Percentiles rank a stretch among this genome's conserved stretches.
Conservation (phyloP, 139 green algal species). For the Asterochloris erici region DNA sequence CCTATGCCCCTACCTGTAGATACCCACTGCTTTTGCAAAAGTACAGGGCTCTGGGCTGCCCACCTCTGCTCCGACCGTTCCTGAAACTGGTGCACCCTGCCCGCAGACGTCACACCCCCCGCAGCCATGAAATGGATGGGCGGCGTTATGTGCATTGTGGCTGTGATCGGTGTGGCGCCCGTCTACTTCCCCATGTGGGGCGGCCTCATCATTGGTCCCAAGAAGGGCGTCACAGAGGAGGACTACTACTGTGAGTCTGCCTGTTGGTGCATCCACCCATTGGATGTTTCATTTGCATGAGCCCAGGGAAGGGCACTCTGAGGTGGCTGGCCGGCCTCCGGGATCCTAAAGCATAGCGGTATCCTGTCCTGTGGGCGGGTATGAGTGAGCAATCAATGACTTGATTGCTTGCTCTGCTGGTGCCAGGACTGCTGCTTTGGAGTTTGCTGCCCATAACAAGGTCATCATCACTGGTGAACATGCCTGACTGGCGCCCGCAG, state of each 20-base stretch:
- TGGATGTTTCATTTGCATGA: background rate
- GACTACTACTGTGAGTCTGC: slow-evolving; percentile 72
- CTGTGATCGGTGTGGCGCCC: slow-evolving; percentile 46
- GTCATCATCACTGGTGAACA: too few species aligned
- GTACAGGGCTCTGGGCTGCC: too few species aligned
- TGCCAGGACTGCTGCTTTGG: too few species aligned
- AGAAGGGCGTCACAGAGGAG: slow-evolving; percentile 69
- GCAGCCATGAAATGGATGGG: slow-evolving; percentile 87
- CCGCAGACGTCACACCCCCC: slow-evolving; percentile 41
- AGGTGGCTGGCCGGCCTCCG: background rate
- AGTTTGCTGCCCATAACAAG: too few species aligned
- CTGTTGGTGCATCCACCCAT: background rate
- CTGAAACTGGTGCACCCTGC: too few species aligned
- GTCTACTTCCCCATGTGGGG: slow-evolving; percentile 96
- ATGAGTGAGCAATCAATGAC: too few species aligned
- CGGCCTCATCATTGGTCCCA: slow-evolving; percentile 70
- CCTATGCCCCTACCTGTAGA: too few species aligned
- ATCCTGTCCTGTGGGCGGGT: background rate
- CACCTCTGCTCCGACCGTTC: too few species aligned
- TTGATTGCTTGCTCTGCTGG: too few species aligned
- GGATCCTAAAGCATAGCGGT: background rate
- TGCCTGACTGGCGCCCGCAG: too few species aligned
- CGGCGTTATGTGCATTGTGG: slow-evolving; percentile 73
- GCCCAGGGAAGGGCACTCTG: too few species aligned
- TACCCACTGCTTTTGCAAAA: too few species aligned